Percentiles rank a stretch among this genome's conserved stretches.
These are phyloP conservation scores for Melaleuca alternifolia DNA, from an alignment of 345 rosid species.

Conservation along the genomic window DNA sequence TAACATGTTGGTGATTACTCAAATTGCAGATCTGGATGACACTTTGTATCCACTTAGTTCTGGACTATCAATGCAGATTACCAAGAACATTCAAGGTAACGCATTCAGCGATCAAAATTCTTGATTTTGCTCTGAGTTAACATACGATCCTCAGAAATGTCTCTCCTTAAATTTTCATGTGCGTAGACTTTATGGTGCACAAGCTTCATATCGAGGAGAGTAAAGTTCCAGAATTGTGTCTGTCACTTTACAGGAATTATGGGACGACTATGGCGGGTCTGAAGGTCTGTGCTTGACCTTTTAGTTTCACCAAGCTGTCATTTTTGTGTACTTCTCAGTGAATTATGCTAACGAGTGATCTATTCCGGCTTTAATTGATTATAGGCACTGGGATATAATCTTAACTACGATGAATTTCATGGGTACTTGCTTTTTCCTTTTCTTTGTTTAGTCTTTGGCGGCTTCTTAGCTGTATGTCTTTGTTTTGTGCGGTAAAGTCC, in stretches of 20 bases:
- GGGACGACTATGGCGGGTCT: slow-evolving; percentile 99
- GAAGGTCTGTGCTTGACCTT: slow-evolving; percentile 29
- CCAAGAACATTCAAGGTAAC: slow-evolving; percentile 70
- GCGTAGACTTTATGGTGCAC: slow-evolving; percentile 66
- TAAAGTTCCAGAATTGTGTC: slow-evolving; percentile 52
- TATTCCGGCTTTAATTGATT: neutral
- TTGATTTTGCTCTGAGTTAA: neutral
- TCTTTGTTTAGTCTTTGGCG: neutral
- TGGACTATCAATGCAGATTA: slow-evolving; percentile 46
- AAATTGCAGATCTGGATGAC: slow-evolving; percentile 60
- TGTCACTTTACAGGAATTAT: slow-evolving; percentile 60
- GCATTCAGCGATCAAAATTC: neutral
- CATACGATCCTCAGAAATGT: neutral
- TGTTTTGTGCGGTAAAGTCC: neutral
- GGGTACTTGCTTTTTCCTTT: slow-evolving; percentile 24
- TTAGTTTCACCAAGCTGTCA: neutral
- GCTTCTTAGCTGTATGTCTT: neutral
- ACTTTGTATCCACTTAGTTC: slow-evolving; percentile 74
- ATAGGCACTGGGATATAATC: slow-evolving; percentile 79
- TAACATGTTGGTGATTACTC: slow-evolving; percentile 8
- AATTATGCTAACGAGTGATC: neutral
- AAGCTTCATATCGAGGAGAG: slow-evolving; percentile 52
- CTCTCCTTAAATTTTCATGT: neutral
- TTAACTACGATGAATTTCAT: slow-evolving; percentile 79
- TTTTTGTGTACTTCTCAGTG: neutral